These are phyloP conservation scores for Pseudisothecium myosuroides DNA, from an alignment of 225 moss, liverwort and hornwort species.

Conservation along the genomic window DNA sequence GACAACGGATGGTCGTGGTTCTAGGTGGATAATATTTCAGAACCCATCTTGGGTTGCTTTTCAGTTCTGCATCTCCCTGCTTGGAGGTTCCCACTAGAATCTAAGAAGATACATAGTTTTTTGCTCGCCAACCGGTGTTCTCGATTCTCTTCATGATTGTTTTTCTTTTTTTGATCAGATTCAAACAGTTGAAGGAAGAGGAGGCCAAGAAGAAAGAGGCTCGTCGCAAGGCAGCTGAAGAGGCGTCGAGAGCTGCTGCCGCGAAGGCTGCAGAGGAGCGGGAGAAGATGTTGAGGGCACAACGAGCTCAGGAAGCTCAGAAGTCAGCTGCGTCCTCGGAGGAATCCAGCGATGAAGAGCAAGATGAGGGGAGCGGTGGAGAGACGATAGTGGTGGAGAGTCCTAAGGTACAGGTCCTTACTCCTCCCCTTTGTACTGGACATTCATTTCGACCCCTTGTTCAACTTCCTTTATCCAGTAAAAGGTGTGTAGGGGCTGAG, in stretches of 20 bases:
- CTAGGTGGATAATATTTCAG: slow-evolving; percentile 22
- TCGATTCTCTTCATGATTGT: not conserved
- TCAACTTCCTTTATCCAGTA: not conserved
- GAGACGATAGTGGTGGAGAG: not conserved
- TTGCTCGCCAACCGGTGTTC: not conserved
- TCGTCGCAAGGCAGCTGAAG: slow-evolving; percentile 45
- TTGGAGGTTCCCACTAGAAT: not conserved
- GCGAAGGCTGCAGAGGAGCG: slow-evolving; percentile 43
- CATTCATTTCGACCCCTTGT: not conserved
- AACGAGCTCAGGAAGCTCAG: slow-evolving; percentile 26
- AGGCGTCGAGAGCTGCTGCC: slow-evolving; percentile 29
- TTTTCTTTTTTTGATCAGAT: not conserved
- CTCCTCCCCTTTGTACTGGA: not conserved
- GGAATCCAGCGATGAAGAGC: slow-evolving; percentile 15
- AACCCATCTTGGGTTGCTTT: not conserved
- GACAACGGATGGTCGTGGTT: slow-evolving; percentile 49
- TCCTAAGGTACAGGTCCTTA: slow-evolving; percentile 10
- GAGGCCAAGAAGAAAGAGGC: slow-evolving; percentile 50
- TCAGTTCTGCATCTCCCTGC: not conserved
- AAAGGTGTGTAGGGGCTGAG: not conserved
- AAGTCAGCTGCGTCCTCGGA: not conserved
- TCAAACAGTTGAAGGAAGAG: slow-evolving; percentile 43
- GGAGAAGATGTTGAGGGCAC: slow-evolving; percentile 31
- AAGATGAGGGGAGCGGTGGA: slow-evolving; percentile 19
- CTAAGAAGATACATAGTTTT: not conserved